Evolutionary conservation across 352 stramenopile species (phyloP), one percentile per base, ranked within the genome.

Genomic region (Pythium phragmiticola): DNA sequence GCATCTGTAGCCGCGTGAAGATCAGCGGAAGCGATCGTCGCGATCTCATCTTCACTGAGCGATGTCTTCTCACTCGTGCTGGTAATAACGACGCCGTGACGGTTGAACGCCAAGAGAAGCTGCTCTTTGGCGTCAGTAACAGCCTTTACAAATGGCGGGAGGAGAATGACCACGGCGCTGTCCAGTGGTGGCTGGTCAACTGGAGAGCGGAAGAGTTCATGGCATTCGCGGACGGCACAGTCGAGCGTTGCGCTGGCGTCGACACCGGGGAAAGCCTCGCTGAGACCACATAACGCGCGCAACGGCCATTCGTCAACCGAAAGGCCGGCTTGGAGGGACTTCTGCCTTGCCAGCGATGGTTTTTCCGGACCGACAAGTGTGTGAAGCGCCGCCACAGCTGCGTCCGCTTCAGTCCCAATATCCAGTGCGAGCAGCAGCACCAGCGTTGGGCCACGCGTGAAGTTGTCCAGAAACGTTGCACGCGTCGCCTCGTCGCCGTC

Each of bases 211-310:
- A 97, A 94, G 19, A 90, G 70, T 9, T 93, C 67, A 11, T 74
- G 76, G 7, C 84, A 63, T 45, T 97, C 89, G 19, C 88, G 74
- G 7, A 76, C 50, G 17, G 79, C 82, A 37, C 75, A 87, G 39
- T 75, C 72, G 21, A 78, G 60, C 28, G 68, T 80, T 7, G 84
- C 79, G 41, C 76, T 92, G 37, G 75, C 80, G 46, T 89, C 76
- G 3, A 94, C 72, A 2, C 82, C 89, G 42, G 93, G 95, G 17
- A 80, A 75, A 3, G 78, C 61, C 2, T 72, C 41, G 43, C 82
- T 82, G 12, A 88, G 71, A 1, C 89, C 89, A 39, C 84, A 96
- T 1, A 92, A 50, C 12, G 82, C 89, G 26, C 82, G 82, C 50
- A 96, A 69, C 8, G 76, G 77, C 75, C 77, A 87, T 37, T 87